Evolutionary conservation across 768 basidiomycete species (phyloP), one percentile per base, ranked within the genome.

Genomic region (Leccinum aurantiacum): DNA sequence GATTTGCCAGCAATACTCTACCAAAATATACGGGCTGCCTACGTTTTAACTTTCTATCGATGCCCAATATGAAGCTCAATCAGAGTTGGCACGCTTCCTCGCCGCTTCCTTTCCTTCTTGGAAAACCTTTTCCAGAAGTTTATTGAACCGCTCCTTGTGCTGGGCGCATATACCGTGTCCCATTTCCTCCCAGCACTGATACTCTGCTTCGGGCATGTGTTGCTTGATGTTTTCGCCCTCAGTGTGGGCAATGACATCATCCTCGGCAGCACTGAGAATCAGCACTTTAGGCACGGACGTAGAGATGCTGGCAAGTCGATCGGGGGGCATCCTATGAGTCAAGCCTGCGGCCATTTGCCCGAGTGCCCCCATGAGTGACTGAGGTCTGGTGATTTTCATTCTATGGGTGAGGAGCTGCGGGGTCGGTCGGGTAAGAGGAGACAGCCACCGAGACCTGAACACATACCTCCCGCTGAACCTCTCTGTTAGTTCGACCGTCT

Each of bases 291-390:
- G 86, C 22, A 92, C 81, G 4, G 77, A 74, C 0, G 71, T 68
- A 0, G 84, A 82, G 49, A 90, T 82, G 37, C 60, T 68, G 13
- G 73, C 71, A 19, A 89, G 77, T 5, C 81, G 78, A 0, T 77
- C 76, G 0, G 80, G 71, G 5, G 75, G 67, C 63, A 91, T 84
- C 55, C 79, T 67, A 67, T 93, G 90, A 0, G 86, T 88, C 1
- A 89, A 62, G 0, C 67, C 85, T 1, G 91, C 89, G 14, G 76
- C 78, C 83, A 89, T 85, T 70, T 94, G 93, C 11, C 88, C 90
- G 15, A 93, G 58, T 27, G 82, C 74, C 0, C 91, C 91, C 17
- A 82, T 60, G 54, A 86, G 69, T 3, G 74, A 76, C 63, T 91
- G 92, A 3, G 82, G 83, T 35, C 79, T 80, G 2, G 87, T 85